phyloP scores from a whole-genome alignment of 129 eudicot genomes.

The Solidago caesia region DNA sequence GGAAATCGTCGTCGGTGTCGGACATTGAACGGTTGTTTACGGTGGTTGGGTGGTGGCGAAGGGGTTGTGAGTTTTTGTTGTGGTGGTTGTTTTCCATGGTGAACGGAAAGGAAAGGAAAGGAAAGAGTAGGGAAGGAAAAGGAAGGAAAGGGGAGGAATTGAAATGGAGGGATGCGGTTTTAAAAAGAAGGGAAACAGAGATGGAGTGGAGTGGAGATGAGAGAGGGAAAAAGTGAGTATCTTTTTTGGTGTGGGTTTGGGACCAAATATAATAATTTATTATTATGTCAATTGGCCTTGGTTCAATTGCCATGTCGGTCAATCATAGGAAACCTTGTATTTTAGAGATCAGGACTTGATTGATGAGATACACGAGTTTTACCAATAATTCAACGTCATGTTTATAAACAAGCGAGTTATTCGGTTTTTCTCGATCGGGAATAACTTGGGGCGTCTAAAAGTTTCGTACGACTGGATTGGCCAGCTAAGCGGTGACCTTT shows the following conservation, averaged over 20 bases:
- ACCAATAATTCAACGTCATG: no score
- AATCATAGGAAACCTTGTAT: no score
- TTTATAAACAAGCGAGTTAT: no score
- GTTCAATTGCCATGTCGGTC: no score
- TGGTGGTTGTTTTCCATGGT: conserved; percentile 26
- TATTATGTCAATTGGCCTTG: no score
- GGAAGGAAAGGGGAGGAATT: neutral
- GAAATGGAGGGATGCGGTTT: neutral
- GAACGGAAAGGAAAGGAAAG: conserved; percentile 15
- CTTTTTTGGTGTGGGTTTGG: conserved; percentile 31
- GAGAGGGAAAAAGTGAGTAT: conserved; percentile 29
- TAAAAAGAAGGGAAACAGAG: conserved; percentile 10
- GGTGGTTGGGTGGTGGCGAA: conserved; percentile 23
- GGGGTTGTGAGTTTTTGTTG: neutral
- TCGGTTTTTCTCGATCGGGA: no score
- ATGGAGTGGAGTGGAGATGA: neutral
- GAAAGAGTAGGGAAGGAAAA: conserved; percentile 2
- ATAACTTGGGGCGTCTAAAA: no score
- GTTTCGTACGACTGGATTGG: no score
- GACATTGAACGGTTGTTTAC: conserved; percentile 50
- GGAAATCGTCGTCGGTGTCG: conserved; percentile 60
- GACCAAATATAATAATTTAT: conserved; percentile 14
- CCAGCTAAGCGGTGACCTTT: no score
- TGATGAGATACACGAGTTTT: no score
- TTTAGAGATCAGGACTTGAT: no score